Percentiles rank a stretch among this genome's conserved stretches.
Conservation (phyloP, 1,284 basidiomycete species). For the Ustilago sp. region DNA sequence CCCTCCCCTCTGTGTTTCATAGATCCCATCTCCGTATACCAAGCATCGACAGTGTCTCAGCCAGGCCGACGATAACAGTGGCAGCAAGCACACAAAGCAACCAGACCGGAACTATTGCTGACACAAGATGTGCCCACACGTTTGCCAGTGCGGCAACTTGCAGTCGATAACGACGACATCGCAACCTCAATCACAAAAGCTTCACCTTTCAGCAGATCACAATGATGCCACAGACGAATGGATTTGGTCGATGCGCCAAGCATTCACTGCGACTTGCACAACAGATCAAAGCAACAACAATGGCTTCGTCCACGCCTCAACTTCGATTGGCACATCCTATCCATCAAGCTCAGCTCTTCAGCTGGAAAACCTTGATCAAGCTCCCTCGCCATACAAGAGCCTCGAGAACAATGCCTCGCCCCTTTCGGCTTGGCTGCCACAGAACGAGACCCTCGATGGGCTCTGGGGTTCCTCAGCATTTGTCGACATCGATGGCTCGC, state of each 20-base stretch:
- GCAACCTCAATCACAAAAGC: slow-evolving; percentile 6
- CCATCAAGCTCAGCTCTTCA: neutral
- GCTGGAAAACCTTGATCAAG: neutral
- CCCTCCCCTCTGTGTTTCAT: neutral
- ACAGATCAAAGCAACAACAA: neutral
- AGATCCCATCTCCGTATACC: neutral
- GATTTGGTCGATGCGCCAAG: slow-evolving; percentile 20
- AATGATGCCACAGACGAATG: slow-evolving; percentile 11
- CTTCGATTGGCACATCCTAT: slow-evolving; percentile 3
- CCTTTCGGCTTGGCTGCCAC: slow-evolving; percentile 12
- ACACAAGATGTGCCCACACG: slow-evolving; percentile 17
- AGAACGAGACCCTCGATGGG: neutral
- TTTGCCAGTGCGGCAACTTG: slow-evolving; percentile 19
- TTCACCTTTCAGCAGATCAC: slow-evolving; percentile 1
- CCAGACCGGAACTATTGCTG: neutral
- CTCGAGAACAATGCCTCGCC: neutral
- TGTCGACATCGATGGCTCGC: slow-evolving; percentile 4
- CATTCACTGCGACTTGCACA: slow-evolving; percentile 8
- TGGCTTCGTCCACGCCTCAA: neutral
- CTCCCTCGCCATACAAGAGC: neutral
- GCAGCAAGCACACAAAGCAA: neutral
- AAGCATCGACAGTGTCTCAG: neutral
- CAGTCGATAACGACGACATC: neutral
- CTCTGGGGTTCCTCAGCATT: neutral
- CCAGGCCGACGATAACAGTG: neutral